Percentiles rank a stretch among this genome's conserved stretches.
Conservation (phyloP, 352 stramenopile genomes). For the Globisporangium viniferum region DNA sequence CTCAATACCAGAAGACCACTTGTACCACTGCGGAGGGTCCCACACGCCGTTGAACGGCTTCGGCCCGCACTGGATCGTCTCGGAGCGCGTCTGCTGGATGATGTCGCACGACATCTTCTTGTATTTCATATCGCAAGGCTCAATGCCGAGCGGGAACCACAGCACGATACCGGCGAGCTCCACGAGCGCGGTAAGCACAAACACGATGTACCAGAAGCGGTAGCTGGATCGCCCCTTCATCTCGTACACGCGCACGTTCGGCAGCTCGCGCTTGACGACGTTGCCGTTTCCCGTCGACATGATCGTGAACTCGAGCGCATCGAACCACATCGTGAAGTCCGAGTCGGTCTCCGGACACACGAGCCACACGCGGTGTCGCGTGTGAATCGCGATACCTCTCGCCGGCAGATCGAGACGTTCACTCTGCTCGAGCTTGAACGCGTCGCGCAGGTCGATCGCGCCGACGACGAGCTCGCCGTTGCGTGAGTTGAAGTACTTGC, state of each 20-base stretch:
- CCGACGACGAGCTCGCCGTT: conserved; percentile 74
- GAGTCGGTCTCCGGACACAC: conserved; percentile 78
- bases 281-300: conserved; percentile 69
- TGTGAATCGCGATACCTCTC: conserved; percentile 72
- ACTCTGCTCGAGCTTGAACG: conserved; percentile 77
- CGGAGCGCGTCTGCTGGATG: conserved; percentile 51
- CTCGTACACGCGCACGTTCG: conserved; percentile 72
- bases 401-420: conserved; percentile 68
- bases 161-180: conserved; percentile 46
- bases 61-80: conserved; percentile 41
- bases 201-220: conserved; percentile 70
- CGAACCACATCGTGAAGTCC: conserved; percentile 83
- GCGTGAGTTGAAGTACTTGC: conserved; percentile 84
- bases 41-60: conserved; percentile 75
- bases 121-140: conserved; percentile 65
- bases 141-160: conserved; percentile 59
- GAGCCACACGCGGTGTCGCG: conserved; percentile 67
- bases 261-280: conserved; percentile 75
- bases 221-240: conserved; percentile 77
- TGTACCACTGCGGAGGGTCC: conserved; percentile 68
- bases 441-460: conserved; percentile 70
- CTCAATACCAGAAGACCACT: conserved; percentile 52
- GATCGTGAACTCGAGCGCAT: conserved; percentile 72
- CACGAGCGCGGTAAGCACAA: conserved; percentile 60
- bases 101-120: conserved; percentile 41